Evolutionary conservation across 495 filamentous ascomycete genomes (phyloP).

Genomic region (Podospora sp.): DNA sequence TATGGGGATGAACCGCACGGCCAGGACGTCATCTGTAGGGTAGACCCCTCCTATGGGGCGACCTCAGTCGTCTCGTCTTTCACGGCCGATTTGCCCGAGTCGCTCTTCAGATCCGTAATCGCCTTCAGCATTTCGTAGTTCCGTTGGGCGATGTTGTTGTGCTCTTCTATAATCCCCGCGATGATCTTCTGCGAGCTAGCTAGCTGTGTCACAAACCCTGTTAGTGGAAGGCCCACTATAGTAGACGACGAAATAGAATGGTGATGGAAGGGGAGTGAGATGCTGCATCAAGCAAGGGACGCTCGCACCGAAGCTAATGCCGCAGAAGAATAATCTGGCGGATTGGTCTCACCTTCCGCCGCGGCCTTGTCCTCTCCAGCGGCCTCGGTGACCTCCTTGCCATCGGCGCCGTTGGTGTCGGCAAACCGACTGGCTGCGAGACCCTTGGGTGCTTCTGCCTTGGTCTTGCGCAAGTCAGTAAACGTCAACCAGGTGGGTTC

Average conservation of each 20-base stretch:
- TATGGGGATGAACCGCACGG: neutral
- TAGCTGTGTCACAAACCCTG: slow-evolving; percentile 42
- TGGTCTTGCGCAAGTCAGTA: slow-evolving; percentile 28
- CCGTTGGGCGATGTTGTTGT: slow-evolving; percentile 50
- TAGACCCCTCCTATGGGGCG: slow-evolving; percentile 1
- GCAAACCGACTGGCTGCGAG: slow-evolving; percentile 52
- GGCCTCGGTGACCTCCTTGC: slow-evolving; percentile 28
- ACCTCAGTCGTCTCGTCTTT: neutral
- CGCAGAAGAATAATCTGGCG: slow-evolving; percentile 56
- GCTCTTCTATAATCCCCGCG: slow-evolving; percentile 49
- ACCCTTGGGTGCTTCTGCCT: slow-evolving; percentile 40
- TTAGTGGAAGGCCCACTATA: slow-evolving; percentile 10
- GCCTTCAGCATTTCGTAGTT: slow-evolving; percentile 49
- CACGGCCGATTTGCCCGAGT: neutral
- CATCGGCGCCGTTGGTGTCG: slow-evolving; percentile 24
- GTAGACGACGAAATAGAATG: neutral
- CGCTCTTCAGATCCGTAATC: slow-evolving; percentile 37
- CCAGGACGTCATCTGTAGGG: neutral
- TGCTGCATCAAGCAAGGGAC: slow-evolving; percentile 46
- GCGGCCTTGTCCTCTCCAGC: slow-evolving; percentile 30
- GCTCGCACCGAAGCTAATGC: slow-evolving; percentile 60
- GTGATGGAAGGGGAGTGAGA: slow-evolving; percentile 15
- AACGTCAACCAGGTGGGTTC: neutral
- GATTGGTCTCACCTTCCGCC: slow-evolving; percentile 55
- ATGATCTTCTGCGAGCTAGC: slow-evolving; percentile 49